Conservation (phyloP, 2,329 filamentous ascomycete species). For the Akanthomyces dipterigenus region DNA sequence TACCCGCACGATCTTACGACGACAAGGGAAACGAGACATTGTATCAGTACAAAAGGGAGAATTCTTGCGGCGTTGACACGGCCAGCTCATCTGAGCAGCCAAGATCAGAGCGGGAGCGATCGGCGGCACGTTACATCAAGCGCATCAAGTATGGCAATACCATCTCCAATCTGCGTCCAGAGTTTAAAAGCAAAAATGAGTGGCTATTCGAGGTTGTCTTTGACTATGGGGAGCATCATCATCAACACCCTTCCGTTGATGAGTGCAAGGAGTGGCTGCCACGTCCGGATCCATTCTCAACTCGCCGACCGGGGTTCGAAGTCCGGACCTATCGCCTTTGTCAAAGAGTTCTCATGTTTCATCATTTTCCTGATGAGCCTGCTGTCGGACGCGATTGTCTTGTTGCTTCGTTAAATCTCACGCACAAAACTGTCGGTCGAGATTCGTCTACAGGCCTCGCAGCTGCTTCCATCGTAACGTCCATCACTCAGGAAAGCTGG, state of each 20-base stretch:
- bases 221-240: constrained; percentile 29
- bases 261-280: constrained; percentile 16
- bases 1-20: constrained; percentile 17
- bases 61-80: constrained; percentile 14
- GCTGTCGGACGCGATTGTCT: constrained; percentile 15
- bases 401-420: constrained; percentile 17
- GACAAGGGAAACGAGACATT: constrained; percentile 17
- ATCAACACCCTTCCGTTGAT: constrained; percentile 11
- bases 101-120: neutral
- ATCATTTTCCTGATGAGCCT: constrained; percentile 23
- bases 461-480: neutral
- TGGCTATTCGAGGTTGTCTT: constrained; percentile 29
- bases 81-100: neutral
- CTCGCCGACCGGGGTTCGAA: constrained; percentile 23
- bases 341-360: constrained; percentile 27
- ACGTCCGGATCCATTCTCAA: constrained; percentile 25
- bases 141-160: constrained; percentile 19
- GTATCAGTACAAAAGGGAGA: constrained; percentile 17
- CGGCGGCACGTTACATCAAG: constrained; percentile 16
- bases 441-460: neutral
- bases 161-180: neutral
- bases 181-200: neutral
- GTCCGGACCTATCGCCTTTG: constrained; percentile 25
- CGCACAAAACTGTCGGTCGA: neutral
- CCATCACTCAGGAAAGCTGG: neutral